A percentile compares a stretch with the other conserved stretches of the same genome.
These are phyloP conservation scores for Aspergillus coremiiformis DNA, from an alignment of 495 filamentous ascomycete genomes.

Conservation along the genomic window DNA sequence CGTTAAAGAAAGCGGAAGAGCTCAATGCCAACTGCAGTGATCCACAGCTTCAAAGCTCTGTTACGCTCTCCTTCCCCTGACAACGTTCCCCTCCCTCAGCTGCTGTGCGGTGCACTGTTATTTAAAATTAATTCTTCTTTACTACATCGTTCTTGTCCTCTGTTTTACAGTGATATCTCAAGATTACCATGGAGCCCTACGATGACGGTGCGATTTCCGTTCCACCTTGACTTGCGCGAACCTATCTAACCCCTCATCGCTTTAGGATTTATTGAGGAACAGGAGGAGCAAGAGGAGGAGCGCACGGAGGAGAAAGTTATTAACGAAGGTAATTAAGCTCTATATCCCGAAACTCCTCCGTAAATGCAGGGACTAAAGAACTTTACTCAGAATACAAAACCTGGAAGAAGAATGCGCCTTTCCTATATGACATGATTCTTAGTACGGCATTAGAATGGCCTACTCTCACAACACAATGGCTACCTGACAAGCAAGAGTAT, in stretches of 20 bases:
- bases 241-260: slow-evolving; percentile 12
- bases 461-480: slow-evolving; percentile 94
- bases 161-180: neutral
- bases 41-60: slow-evolving; percentile 17
- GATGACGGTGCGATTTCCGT: slow-evolving; percentile 28
- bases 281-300: slow-evolving; percentile 61
- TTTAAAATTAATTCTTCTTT: neutral
- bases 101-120: neutral
- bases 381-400: slow-evolving; percentile 81
- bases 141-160: neutral
- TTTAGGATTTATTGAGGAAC: slow-evolving; percentile 35
- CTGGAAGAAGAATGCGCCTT: slow-evolving; percentile 99
- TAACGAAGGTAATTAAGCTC: slow-evolving; percentile 65
- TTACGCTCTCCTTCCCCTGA: slow-evolving; percentile 4
- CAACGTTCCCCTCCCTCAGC: neutral
- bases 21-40: no score
- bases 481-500: slow-evolving; percentile 88
- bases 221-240: slow-evolving; percentile 1
- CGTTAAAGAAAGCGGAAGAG: slow-evolving; percentile 13
- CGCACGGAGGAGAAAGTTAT: slow-evolving; percentile 75
- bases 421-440: slow-evolving; percentile 94
- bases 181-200: slow-evolving; percentile 32
- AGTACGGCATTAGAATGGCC: slow-evolving; percentile 97
- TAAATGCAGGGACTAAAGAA: slow-evolving; percentile 8
- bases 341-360: neutral